Conservation (phyloP, 2,329 filamentous ascomycete species). For the Seiridium cupressi region DNA sequence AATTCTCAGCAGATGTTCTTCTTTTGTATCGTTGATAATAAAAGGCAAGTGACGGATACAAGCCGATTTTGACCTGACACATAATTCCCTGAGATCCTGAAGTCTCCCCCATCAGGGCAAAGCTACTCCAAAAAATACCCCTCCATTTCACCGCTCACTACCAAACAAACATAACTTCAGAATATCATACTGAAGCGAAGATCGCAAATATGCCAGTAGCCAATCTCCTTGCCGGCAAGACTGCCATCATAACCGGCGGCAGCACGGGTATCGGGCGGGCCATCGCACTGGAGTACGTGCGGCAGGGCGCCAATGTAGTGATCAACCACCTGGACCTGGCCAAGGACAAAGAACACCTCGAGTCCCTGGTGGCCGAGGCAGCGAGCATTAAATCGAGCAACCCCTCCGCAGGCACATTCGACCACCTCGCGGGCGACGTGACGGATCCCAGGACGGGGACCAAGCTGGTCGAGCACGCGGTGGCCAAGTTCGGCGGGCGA, state of each 20-base stretch:
- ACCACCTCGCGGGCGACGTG: constrained; percentile 75
- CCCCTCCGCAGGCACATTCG: constrained; percentile 53
- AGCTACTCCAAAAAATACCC: neutral
- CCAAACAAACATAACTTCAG: neutral
- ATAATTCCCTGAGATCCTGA: no score
- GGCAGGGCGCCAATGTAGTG: constrained; percentile 74
- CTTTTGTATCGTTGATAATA: no score
- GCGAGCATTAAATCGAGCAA: constrained; percentile 40
- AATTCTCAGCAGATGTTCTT: no score
- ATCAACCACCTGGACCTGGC: constrained; percentile 73
- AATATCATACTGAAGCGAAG: neutral
- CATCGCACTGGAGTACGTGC: constrained; percentile 76
- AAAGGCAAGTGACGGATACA: no score
- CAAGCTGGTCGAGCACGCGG: constrained; percentile 64
- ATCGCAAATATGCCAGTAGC: constrained; percentile 35
- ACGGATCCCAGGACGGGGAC: constrained; percentile 69
- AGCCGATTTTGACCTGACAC: no score
- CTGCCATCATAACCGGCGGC: constrained; percentile 82
- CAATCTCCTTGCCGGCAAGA: constrained; percentile 68
- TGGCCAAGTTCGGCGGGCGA: constrained; percentile 55
- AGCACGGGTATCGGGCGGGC: constrained; percentile 84
- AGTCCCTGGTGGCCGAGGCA: constrained; percentile 52
- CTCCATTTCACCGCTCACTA: constrained; percentile 3
- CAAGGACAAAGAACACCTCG: constrained; percentile 49
- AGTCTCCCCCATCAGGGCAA: neutral